Percentiles rank a stretch among this genome's conserved stretches.
phyloP scores from a whole-genome alignment of 352 stramenopile species.

The Globisporangium apiculatum region DNA sequence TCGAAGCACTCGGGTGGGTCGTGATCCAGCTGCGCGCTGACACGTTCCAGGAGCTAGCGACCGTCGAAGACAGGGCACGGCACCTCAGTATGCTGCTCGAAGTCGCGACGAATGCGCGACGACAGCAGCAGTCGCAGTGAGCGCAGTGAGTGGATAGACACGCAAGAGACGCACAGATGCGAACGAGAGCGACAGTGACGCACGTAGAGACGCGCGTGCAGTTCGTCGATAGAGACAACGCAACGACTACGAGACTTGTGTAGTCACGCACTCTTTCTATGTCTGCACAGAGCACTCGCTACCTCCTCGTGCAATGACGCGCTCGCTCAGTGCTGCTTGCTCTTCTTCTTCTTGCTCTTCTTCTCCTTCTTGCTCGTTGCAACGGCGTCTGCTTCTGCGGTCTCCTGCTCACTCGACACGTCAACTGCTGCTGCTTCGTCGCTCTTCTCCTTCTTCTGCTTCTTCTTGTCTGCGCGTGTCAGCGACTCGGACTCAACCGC shows the following conservation, averaged over 20 bases:
- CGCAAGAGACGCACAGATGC: not conserved
- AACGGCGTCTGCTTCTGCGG: slow-evolving; percentile 2
- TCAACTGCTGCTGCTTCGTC: slow-evolving; percentile 11
- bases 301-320: not conserved
- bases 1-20: slow-evolving; percentile 58
- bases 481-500: slow-evolving; percentile 4
- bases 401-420: slow-evolving; percentile 8
- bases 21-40: slow-evolving; percentile 56
- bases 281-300: too few species aligned
- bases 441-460: slow-evolving; percentile 13
- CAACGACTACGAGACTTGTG: not conserved
- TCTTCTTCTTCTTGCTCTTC: slow-evolving; percentile 35
- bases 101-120: slow-evolving; percentile 35
- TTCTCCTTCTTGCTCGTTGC: slow-evolving; percentile 14
- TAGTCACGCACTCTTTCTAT: too few species aligned
- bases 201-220: too few species aligned
- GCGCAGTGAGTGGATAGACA: not conserved
- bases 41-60: slow-evolving; percentile 42
- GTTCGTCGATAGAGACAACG: not conserved
- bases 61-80: slow-evolving; percentile 38
- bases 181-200: too few species aligned
- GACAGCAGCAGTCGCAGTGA: slow-evolving; percentile 1
- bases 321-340: slow-evolving; percentile 13
- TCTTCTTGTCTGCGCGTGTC: slow-evolving; percentile 15
- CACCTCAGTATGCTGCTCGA: slow-evolving; percentile 68